Percentiles rank a stretch among this genome's conserved stretches.
Evolutionary conservation across 106 monocot species (phyloP).

Genomic region (Chionographis japonica): DNA sequence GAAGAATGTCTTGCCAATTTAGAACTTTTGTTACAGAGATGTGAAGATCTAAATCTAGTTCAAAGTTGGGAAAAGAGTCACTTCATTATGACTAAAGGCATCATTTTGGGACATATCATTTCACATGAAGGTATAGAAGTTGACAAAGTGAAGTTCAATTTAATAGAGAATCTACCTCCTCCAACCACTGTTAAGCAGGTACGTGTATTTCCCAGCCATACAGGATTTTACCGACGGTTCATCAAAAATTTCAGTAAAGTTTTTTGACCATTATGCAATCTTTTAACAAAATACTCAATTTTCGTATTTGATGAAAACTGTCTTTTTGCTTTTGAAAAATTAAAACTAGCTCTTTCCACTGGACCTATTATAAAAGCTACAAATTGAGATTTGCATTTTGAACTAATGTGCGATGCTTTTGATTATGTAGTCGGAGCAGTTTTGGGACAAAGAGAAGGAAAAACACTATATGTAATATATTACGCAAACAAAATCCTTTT

Average conservation of each 20-base stretch:
- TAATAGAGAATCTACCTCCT: not conserved
- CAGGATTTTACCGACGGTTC: not conserved
- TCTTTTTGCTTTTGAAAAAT: not conserved
- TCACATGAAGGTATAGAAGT: not conserved
- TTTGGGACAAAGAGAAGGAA: not conserved
- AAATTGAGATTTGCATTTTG: not conserved
- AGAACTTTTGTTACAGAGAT: not conserved
- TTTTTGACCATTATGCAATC: not conserved
- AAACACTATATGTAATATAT: not conserved
- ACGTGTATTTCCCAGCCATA: not conserved
- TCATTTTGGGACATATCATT: not conserved
- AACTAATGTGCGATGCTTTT: slow-evolving; percentile 2
- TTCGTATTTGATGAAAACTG: not conserved
- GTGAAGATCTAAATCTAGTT: not conserved
- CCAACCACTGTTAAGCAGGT: not conserved
- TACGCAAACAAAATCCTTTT: not conserved
- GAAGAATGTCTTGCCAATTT: not conserved
- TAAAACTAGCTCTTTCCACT: not conserved
- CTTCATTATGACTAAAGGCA: not conserved
- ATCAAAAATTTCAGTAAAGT: not conserved
- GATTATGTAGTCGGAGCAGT: not conserved
- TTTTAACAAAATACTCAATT: not conserved
- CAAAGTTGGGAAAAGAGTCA: not conserved
- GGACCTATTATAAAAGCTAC: not conserved
- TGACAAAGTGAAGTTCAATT: not conserved